A percentile compares a stretch with the other conserved stretches of the same genome.
Conservation (phyloP, 208 protist species). For the Leishmania gerbilli region DNA sequence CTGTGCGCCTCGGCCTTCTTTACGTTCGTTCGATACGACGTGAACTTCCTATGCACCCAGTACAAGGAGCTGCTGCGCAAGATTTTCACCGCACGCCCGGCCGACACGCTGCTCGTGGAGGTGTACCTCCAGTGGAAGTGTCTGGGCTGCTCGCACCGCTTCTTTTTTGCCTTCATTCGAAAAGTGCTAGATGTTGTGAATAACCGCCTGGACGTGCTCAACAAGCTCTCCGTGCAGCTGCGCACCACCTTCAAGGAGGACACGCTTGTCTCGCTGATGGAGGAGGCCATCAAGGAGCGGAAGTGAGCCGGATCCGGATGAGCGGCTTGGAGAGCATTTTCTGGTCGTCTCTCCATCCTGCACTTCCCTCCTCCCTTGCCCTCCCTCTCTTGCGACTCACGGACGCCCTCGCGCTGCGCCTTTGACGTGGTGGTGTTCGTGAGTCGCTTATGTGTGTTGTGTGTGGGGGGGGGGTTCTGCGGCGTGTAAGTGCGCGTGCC, state of each 20-base stretch:
- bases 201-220: conserved; percentile 38
- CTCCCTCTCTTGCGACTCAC: not conserved
- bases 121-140: conserved; percentile 74
- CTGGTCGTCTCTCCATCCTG: not conserved
- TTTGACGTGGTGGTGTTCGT: not conserved
- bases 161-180: conserved; percentile 57
- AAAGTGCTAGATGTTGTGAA: conserved; percentile 36
- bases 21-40: conserved; percentile 83
- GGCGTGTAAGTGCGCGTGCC: too few species aligned
- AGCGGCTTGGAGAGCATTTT: not conserved
- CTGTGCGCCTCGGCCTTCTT: conserved; percentile 69
- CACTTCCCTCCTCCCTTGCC: too few species aligned
- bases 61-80: conserved; percentile 74
- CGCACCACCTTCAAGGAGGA: conserved; percentile 43
- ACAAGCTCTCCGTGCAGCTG: conserved; percentile 49
- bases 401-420: not conserved
- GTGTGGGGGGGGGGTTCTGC: not conserved
- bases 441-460: not conserved
- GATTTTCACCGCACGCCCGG: conserved; percentile 42
- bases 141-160: conserved; percentile 52
- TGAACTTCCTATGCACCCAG: conserved; percentile 54
- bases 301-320: conserved; percentile 4
- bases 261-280: conserved; percentile 28
- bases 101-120: conserved; percentile 59
- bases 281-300: conserved; percentile 40